Evolutionary conservation across 257 asterid genomes (phyloP).

Genomic region (Lavandula angustifolia): DNA sequence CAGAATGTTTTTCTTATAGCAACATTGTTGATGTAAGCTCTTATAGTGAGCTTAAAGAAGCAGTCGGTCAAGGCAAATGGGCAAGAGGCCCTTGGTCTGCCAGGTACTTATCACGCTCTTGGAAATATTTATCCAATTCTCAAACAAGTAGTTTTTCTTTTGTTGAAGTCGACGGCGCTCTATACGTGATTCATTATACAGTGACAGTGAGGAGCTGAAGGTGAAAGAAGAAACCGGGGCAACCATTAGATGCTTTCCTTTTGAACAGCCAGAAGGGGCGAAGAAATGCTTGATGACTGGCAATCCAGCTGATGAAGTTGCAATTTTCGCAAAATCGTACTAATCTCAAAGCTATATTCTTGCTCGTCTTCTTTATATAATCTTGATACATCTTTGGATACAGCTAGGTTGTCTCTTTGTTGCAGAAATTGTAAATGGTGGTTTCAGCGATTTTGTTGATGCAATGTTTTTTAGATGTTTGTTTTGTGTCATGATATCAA

Average conservation of each 20-base stretch:
- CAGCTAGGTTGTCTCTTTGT: background rate
- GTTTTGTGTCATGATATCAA: too few relatives aligned
- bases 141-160: background rate
- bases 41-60: conserved; percentile 87
- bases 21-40: conserved; percentile 90
- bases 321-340: conserved; percentile 92
- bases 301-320: conserved; percentile 84
- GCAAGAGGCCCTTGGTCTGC: conserved; percentile 99
- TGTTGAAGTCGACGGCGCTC: background rate
- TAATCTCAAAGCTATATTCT: conserved; percentile 27
- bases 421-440: background rate
- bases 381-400: too few relatives aligned
- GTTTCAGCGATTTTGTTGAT: too few relatives aligned
- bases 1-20: conserved; percentile 41
- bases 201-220: conserved; percentile 76
- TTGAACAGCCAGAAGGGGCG: conserved; percentile 76
- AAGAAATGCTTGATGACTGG: conserved; percentile 92
- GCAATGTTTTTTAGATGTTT: too few relatives aligned
- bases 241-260: conserved; percentile 91
- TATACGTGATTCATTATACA: conserved; percentile 29
- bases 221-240: conserved; percentile 98
- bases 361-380: too few relatives aligned
- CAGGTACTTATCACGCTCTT: conserved; percentile 48
- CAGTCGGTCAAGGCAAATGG: conserved; percentile 90
- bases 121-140: conserved; percentile 5